These are phyloP conservation scores for Melampsora americana DNA, from an alignment of 1,284 basidiomycete genomes.

Conservation along the genomic window DNA sequence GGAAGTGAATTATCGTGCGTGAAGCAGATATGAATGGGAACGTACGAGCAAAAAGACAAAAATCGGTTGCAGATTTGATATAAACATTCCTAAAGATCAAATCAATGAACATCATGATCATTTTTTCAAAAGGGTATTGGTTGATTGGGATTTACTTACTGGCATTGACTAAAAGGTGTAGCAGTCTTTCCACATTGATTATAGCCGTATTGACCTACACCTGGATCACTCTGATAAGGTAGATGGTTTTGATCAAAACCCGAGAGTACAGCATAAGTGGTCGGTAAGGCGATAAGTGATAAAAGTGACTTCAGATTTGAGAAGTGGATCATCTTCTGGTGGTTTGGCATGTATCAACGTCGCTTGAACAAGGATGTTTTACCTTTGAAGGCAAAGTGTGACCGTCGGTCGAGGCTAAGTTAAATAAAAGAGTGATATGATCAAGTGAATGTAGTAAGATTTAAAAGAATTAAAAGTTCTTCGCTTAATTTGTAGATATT, in stretches of 20 bases:
- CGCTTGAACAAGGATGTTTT: no score
- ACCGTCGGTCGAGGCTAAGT: no score
- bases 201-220: slow-evolving; percentile 31
- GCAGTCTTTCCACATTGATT: slow-evolving; percentile 35
- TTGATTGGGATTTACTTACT: slow-evolving; percentile 6
- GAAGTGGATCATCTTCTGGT: no score
- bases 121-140: background rate
- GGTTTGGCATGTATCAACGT: no score
- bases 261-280: slow-evolving; percentile 7
- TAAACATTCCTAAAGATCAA: slow-evolving; percentile 17
- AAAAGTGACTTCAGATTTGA: no score
- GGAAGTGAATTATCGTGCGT: no score
- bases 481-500: no score
- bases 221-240: slow-evolving; percentile 25
- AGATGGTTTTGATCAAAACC: slow-evolving; percentile 34
- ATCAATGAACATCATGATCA: background rate
- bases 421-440: no score
- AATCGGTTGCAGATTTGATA: slow-evolving; percentile 36
- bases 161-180: slow-evolving; percentile 24
- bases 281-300: background rate
- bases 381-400: no score
- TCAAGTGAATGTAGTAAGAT: no score
- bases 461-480: no score
- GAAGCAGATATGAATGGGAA: no score
- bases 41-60: slow-evolving; percentile 43